A percentile compares a stretch with the other conserved stretches of the same genome.
phyloP scores from a whole-genome alignment of 2,329 filamentous ascomycete genomes.

The Fusarium albosuccineum region DNA sequence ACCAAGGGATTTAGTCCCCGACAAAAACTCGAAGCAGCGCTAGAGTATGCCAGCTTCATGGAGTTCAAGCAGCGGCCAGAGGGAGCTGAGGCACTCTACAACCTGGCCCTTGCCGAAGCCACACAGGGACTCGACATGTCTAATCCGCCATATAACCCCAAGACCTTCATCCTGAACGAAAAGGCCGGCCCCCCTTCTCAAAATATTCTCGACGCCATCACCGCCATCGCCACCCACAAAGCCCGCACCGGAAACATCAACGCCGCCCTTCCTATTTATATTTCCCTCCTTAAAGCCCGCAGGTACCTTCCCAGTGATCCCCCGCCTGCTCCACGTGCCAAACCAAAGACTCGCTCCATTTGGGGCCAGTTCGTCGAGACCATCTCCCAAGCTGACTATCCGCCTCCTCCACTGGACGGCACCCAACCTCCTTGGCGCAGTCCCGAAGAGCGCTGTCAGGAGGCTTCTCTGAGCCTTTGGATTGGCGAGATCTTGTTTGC shows the following conservation, averaged over 20 bases:
- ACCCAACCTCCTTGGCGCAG: conserved; percentile 75
- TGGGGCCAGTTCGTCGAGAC: conserved; percentile 41
- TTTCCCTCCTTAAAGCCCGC: conserved; percentile 85
- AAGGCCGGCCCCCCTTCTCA: conserved; percentile 70
- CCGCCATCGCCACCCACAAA: conserved; percentile 82
- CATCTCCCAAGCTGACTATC: conserved; percentile 71
- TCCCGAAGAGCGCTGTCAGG: conserved; percentile 78
- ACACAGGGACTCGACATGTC: conserved; percentile 64
- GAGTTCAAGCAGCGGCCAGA: conserved; percentile 78
- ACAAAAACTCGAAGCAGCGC: conserved; percentile 83
- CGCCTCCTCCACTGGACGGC: conserved; percentile 77
- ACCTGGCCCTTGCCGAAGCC: conserved; percentile 82
- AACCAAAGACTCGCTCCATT: conserved; percentile 26
- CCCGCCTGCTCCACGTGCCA: conserved; percentile 35
- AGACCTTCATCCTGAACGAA: conserved; percentile 75
- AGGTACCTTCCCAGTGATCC: conserved; percentile 66
- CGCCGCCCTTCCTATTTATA: conserved; percentile 83
- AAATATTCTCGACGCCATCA: conserved; percentile 82
- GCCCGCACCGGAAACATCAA: conserved; percentile 76
- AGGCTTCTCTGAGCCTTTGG: conserved; percentile 87
- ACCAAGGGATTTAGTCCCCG: conserved; percentile 83
- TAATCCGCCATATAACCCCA: conserved; percentile 64
- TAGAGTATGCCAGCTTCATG: conserved; percentile 88
- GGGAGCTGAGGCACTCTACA: conserved; percentile 78
- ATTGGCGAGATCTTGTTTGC: conserved; percentile 95